Conservation (phyloP, 345 rosid species). For the Heritiera littoralis region DNA sequence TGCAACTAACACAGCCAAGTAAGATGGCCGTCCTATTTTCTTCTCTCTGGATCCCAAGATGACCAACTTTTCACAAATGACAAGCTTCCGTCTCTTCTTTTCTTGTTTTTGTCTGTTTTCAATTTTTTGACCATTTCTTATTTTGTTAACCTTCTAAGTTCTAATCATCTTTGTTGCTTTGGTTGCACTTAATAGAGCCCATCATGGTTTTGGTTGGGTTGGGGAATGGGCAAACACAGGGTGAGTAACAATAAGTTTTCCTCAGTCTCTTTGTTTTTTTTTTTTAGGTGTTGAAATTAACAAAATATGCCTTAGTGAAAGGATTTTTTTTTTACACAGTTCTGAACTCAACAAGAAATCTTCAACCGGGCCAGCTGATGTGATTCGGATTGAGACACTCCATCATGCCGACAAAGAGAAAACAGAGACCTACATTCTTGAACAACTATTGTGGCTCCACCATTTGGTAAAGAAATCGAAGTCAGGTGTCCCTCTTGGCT, state of each 20-base stretch:
- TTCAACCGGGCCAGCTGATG: slow-evolving; percentile 38
- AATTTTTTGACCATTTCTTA: too few relatives aligned
- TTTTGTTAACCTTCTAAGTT: not conserved
- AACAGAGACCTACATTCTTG: slow-evolving; percentile 79
- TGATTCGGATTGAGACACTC: slow-evolving; percentile 76
- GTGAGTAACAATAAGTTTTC: slow-evolving; percentile 43
- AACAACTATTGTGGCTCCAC: slow-evolving; percentile 79
- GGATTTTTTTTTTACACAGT: slow-evolving; percentile 39
- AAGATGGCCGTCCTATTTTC: slow-evolving; percentile 23
- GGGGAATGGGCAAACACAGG: slow-evolving; percentile 98
- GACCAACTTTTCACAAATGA: not conserved
- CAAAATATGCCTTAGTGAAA: slow-evolving; percentile 7
- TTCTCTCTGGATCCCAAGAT: not conserved
- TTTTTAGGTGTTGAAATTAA: not conserved
- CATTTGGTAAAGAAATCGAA: slow-evolving; percentile 59
- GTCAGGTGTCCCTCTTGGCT: slow-evolving; percentile 17
- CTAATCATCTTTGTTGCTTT: slow-evolving; percentile 6
- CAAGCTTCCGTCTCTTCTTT: not conserved
- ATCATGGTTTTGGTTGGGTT: slow-evolving; percentile 83
- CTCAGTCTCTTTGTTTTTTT: not conserved
- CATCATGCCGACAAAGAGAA: slow-evolving; percentile 82
- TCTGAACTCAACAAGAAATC: slow-evolving; percentile 56
- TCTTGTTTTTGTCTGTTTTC: not conserved
- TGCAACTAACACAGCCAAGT: slow-evolving; percentile 92
- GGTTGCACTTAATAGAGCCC: slow-evolving; percentile 53